phyloP scores from a whole-genome alignment of 2,329 filamentous ascomycete species.

The Helminthosporium solani region DNA sequence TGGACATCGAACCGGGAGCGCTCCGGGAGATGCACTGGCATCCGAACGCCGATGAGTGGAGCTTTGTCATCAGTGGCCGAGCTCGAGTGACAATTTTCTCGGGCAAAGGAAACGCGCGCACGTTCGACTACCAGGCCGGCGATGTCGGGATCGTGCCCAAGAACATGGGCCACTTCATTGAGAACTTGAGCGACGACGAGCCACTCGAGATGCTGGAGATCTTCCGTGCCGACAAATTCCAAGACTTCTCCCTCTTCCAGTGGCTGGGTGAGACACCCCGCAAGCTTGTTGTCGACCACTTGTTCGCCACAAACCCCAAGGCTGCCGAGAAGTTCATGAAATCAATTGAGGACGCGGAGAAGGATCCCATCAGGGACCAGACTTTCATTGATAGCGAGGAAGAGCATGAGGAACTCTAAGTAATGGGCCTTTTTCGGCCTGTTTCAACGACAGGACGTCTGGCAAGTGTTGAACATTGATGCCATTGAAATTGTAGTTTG shows the following conservation, averaged over 20 bases:
- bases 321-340: conserved; percentile 63
- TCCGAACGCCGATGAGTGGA: conserved; percentile 77
- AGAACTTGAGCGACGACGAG: conserved; percentile 74
- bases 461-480: too few species aligned
- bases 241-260: conserved; percentile 72
- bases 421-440: neutral
- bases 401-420: conserved; percentile 22
- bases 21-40: conserved; percentile 84
- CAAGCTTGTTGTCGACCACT: conserved; percentile 64
- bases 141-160: conserved; percentile 75
- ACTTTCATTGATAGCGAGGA: conserved; percentile 27
- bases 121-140: conserved; percentile 73
- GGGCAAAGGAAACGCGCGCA: conserved; percentile 66
- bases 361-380: conserved; percentile 46
- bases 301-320: conserved; percentile 64
- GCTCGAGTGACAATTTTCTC: conserved; percentile 75
- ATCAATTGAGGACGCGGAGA: conserved; percentile 62
- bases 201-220: conserved; percentile 75
- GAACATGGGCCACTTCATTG: conserved; percentile 79
- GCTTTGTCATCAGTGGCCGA: conserved; percentile 71
- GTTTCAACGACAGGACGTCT: too few species aligned
- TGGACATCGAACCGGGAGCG: conserved; percentile 69
- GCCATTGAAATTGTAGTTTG: too few species aligned
- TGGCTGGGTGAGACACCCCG: conserved; percentile 73
- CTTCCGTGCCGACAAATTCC: conserved; percentile 69